A percentile compares a stretch with the other conserved stretches of the same genome.
Conservation (phyloP, 306 rosid genomes). For the Begonia fuchsioides region DNA sequence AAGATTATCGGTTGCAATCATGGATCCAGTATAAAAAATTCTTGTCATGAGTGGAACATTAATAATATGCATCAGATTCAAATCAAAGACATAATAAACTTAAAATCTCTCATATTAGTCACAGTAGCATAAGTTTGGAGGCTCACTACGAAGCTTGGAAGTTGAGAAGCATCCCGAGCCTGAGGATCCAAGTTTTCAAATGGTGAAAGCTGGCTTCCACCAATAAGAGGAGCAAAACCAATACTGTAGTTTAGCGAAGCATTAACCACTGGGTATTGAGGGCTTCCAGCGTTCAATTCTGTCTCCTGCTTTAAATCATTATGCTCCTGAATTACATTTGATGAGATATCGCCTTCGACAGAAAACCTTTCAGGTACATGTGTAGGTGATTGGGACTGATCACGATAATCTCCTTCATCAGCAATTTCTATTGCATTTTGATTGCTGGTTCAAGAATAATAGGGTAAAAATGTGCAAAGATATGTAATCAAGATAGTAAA, state of each 20-base stretch:
- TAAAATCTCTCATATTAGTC: background rate
- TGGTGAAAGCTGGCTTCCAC: slow-evolving; percentile 56
- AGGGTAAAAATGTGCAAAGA: slow-evolving; percentile 8
- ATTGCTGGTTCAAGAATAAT: slow-evolving; percentile 22
- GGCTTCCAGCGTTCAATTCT: slow-evolving; percentile 57
- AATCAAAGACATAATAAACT: background rate
- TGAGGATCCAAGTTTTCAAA: slow-evolving; percentile 78
- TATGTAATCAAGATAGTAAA: background rate
- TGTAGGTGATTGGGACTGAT: slow-evolving; percentile 47
- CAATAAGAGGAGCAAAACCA: slow-evolving; percentile 62
- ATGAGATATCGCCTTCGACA: slow-evolving; percentile 49
- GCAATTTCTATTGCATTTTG: slow-evolving; percentile 36
- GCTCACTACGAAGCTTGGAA: slow-evolving; percentile 74
- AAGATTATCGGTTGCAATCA: no score
- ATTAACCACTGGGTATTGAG: slow-evolving; percentile 44
- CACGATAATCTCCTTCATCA: slow-evolving; percentile 55
- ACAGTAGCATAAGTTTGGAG: slow-evolving; percentile 7
- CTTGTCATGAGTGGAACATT: no score
- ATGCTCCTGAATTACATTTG: slow-evolving; percentile 44
- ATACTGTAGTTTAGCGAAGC: slow-evolving; percentile 50
- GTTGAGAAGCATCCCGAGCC: slow-evolving; percentile 53
- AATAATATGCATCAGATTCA: no score
- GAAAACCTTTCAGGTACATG: slow-evolving; percentile 36
- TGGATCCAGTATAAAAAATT: no score
- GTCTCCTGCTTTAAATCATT: slow-evolving; percentile 56